phyloP scores from a whole-genome alignment of 2,329 filamentous ascomycete genomes.

The Aspergillus texensis region DNA sequence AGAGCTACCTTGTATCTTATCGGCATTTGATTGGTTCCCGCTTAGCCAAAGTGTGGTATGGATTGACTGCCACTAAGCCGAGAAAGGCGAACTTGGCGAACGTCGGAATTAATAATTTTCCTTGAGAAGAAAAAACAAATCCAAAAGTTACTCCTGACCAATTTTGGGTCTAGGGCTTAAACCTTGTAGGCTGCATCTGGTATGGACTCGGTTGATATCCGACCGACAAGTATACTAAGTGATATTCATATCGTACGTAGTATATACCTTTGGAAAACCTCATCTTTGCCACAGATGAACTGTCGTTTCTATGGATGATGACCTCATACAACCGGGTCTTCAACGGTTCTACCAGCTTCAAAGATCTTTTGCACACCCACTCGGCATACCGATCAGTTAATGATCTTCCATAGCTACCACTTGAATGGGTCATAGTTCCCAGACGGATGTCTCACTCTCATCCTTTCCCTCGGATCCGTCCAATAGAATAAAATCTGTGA shows the following conservation, averaged over 20 bases:
- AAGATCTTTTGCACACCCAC: not conserved
- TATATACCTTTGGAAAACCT: too few species aligned
- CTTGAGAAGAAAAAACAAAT: not conserved
- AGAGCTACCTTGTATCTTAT: not conserved
- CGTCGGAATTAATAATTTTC: not conserved
- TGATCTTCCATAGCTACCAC: not conserved
- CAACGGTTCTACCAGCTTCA: not conserved
- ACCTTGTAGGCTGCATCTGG: not conserved
- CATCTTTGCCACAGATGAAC: not conserved
- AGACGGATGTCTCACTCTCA: conserved; percentile 1
- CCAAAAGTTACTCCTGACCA: not conserved
- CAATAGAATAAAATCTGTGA: not conserved
- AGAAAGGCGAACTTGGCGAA: not conserved
- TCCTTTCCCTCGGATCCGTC: not conserved
- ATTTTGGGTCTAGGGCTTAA: not conserved
- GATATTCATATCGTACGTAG: not conserved
- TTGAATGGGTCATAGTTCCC: not conserved
- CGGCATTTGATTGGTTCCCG: not conserved
- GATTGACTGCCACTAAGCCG: not conserved
- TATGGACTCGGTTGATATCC: not conserved
- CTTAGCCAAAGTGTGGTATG: not conserved
- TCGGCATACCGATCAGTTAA: conserved; percentile 2
- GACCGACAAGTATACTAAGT: not conserved
- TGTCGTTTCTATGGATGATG: not conserved
- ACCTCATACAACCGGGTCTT: not conserved